Evolutionary conservation across 192 early-diverging fungal genomes (phyloP).

Genomic region (Chytriomyces sp.): DNA sequence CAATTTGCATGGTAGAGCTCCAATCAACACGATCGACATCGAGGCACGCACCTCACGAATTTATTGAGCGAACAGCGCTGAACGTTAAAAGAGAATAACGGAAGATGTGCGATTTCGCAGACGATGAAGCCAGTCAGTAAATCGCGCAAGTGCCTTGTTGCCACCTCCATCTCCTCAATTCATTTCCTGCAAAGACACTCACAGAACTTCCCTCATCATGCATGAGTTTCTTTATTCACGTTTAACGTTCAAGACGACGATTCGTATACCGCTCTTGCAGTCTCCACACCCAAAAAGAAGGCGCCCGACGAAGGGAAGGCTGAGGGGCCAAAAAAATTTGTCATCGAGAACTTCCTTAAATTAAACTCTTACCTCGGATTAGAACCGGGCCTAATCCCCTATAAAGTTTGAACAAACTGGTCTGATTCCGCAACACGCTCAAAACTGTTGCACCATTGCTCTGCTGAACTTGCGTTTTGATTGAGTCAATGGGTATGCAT

Average conservation of each 20-base stretch:
- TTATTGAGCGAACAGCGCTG: too few relatives aligned
- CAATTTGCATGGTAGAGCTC: too few relatives aligned
- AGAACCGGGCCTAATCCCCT: constrained; percentile 86
- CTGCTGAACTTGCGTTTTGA: constrained; percentile 81
- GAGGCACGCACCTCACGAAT: too few relatives aligned
- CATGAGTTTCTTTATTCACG: neutral
- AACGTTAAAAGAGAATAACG: too few relatives aligned
- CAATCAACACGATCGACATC: too few relatives aligned
- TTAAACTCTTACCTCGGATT: constrained; percentile 64
- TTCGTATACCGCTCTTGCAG: constrained; percentile 10
- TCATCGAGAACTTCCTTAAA: neutral
- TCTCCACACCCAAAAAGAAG: constrained; percentile 70
- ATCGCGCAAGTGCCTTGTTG: too few relatives aligned
- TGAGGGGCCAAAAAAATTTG: neutral
- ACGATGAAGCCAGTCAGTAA: too few relatives aligned
- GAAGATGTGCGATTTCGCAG: too few relatives aligned
- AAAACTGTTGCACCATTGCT: constrained; percentile 38
- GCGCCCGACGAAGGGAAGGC: constrained; percentile 73
- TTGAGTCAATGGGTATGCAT: constrained; percentile 78
- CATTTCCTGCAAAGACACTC: too few relatives aligned
- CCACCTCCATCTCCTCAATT: too few relatives aligned
- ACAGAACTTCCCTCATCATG: too few relatives aligned
- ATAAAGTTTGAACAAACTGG: constrained; percentile 69
- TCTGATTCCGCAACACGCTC: constrained; percentile 51
- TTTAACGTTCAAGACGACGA: constrained; percentile 20